Conservation (phyloP, 2,329 filamentous ascomycete genomes). For the Aspergillus viridinutans region DNA sequence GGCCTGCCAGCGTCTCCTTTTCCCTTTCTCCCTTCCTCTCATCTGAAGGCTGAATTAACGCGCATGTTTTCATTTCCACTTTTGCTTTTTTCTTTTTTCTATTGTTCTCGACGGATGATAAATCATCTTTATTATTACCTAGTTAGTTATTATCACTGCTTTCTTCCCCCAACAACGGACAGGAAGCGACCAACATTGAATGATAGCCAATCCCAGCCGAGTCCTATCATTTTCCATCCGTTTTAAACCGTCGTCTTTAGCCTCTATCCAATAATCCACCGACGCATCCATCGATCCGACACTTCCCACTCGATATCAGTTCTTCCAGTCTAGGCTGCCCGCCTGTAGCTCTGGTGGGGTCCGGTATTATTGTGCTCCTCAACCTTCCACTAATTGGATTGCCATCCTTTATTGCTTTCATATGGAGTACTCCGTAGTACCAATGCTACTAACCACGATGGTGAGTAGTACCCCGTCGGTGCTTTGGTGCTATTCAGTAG, state of each 20-base stretch:
- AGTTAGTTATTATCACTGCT: background rate
- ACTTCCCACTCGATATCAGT: background rate
- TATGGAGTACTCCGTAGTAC: background rate
- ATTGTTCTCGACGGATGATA: background rate
- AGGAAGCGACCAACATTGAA: background rate
- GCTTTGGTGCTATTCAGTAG: background rate
- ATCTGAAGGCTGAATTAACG: background rate
- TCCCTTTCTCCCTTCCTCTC: background rate
- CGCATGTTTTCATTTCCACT: background rate
- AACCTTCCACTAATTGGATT: constrained; percentile 24
- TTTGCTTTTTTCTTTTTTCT: background rate
- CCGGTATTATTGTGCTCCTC: constrained; percentile 13
- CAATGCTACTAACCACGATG: background rate
- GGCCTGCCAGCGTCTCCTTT: background rate
- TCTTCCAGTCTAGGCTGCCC: background rate
- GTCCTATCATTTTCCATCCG: background rate
- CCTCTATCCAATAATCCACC: background rate
- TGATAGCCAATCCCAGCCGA: background rate
- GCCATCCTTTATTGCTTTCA: constrained; percentile 20
- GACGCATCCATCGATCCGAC: background rate
- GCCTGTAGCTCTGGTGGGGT: constrained; percentile 23
- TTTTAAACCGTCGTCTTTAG: background rate
- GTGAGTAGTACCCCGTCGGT: background rate
- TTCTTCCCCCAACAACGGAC: background rate
- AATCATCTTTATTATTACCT: background rate